These are phyloP conservation scores for Pugionium cornutum DNA, from an alignment of 345 rosid species.

Conservation along the genomic window DNA sequence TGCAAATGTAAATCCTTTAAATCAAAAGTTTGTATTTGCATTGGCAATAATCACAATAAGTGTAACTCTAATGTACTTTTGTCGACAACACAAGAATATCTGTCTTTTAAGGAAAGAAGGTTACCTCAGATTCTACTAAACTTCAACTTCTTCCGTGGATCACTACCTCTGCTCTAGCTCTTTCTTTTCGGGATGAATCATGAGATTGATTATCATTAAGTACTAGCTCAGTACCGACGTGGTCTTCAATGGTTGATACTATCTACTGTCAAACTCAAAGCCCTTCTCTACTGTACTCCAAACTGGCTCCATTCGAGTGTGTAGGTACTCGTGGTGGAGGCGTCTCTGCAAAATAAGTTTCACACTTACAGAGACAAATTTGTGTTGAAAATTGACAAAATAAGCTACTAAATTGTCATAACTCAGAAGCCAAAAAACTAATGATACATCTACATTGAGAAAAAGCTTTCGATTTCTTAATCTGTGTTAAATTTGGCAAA, in stretches of 20 bases:
- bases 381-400: neutral
- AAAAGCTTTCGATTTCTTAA: constrained; percentile 22
- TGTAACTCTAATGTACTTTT: neutral
- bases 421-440: neutral
- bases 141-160: neutral
- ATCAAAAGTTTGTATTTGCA: neutral
- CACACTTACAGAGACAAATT: neutral
- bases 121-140: no score
- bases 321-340: constrained; percentile 58
- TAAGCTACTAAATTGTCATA: neutral
- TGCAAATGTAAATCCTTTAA: neutral
- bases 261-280: constrained; percentile 60
- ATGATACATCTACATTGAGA: neutral
- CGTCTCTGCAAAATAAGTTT: constrained; percentile 41
- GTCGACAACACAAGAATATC: neutral
- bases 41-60: neutral
- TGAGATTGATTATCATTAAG: neutral
- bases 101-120: no score
- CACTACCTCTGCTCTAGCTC: neutral
- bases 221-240: constrained; percentile 46
- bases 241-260: constrained; percentile 51
- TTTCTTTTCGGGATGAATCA: neutral
- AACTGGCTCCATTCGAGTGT: constrained; percentile 53
- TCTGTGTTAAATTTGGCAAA: neutral
- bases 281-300: constrained; percentile 68